phyloP scores from a whole-genome alignment of 2,329 filamentous ascomycete species.

The Penicillium sp. region DNA sequence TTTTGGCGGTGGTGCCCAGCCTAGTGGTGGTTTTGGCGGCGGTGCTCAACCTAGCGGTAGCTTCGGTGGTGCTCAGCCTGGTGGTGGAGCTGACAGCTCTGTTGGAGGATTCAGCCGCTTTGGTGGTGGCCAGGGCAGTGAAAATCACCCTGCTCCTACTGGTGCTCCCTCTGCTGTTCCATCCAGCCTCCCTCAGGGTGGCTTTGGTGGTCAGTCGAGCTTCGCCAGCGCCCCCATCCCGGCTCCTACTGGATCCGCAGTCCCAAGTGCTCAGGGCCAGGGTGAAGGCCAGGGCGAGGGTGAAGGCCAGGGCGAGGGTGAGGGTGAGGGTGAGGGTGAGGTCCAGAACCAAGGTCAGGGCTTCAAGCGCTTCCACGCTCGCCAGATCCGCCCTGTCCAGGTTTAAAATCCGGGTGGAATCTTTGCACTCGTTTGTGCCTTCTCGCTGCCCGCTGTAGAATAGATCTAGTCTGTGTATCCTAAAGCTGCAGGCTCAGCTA shows the following conservation, averaged over 20 bases:
- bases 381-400: conserved; percentile 28
- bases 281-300: not conserved
- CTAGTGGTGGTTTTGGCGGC: not conserved
- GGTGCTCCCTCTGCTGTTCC: conserved; percentile 12
- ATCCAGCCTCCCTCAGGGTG: conserved; percentile 1
- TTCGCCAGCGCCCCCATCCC: not conserved
- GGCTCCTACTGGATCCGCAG: conserved; percentile 10
- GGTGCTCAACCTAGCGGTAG: not conserved
- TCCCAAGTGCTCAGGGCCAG: conserved; percentile 1
- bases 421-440: conserved; percentile 5
- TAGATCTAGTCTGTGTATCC: conserved; percentile 12
- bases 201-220: conserved; percentile 2
- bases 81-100: conserved; percentile 1
- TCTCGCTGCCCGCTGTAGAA: conserved; percentile 13
- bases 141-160: conserved; percentile 8
- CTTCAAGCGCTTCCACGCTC: conserved; percentile 30
- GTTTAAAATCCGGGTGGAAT: conserved; percentile 13
- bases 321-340: conserved; percentile 1
- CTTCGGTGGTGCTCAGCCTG: not conserved
- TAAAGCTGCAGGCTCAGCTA: conserved; percentile 28
- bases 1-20: not conserved
- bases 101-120: conserved; percentile 9
- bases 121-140: conserved; percentile 1
- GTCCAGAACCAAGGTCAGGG: conserved; percentile 3
- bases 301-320: not conserved